phyloP scores from a whole-genome alignment of 2,329 filamentous ascomycete genomes.

The Beauveria brongniartii region DNA sequence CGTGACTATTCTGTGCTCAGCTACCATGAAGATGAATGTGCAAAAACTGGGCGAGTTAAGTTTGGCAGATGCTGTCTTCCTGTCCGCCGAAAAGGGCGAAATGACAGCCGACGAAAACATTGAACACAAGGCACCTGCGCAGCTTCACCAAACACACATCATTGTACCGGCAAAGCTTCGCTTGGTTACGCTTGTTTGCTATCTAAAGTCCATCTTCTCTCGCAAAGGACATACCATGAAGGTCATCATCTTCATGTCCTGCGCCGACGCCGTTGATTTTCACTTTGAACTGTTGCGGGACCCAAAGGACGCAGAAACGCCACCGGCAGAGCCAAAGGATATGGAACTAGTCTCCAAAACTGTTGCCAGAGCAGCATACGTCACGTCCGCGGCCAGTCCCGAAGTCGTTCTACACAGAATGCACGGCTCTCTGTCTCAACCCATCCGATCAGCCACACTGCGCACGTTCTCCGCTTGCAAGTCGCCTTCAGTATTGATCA shows the following conservation, averaged over 20 bases:
- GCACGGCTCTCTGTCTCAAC: slow-evolving; percentile 85
- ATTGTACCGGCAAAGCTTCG: slow-evolving; percentile 84
- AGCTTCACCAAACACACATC: slow-evolving; percentile 87
- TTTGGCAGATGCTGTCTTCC: slow-evolving; percentile 82
- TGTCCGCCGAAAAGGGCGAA: slow-evolving; percentile 56
- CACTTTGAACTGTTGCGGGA: slow-evolving; percentile 75
- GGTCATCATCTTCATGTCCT: slow-evolving; percentile 92
- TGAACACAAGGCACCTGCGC: slow-evolving; percentile 69
- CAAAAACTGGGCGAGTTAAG: slow-evolving; percentile 91
- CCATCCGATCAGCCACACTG: slow-evolving; percentile 79
- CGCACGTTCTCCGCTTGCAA: slow-evolving; percentile 67
- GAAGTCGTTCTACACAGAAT: slow-evolving; percentile 73
- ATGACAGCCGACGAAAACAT: slow-evolving; percentile 37
- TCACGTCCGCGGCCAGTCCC: slow-evolving; percentile 68
- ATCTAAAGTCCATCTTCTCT: slow-evolving; percentile 80
- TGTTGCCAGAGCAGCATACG: slow-evolving; percentile 59
- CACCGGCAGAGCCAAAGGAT: slow-evolving; percentile 23
- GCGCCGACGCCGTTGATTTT: slow-evolving; percentile 93
- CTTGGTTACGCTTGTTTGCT: slow-evolving; percentile 76
- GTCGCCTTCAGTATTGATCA: slow-evolving; percentile 75
- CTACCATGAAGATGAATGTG: slow-evolving; percentile 96
- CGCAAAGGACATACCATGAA: slow-evolving; percentile 91
- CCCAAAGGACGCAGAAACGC: slow-evolving; percentile 22
- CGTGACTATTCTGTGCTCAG: slow-evolving; percentile 86
- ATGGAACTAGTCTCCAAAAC: slow-evolving; percentile 43